These are phyloP conservation scores for Hypoxylon sp. DNA, from an alignment of 2,329 filamentous ascomycete genomes.

Conservation along the genomic window DNA sequence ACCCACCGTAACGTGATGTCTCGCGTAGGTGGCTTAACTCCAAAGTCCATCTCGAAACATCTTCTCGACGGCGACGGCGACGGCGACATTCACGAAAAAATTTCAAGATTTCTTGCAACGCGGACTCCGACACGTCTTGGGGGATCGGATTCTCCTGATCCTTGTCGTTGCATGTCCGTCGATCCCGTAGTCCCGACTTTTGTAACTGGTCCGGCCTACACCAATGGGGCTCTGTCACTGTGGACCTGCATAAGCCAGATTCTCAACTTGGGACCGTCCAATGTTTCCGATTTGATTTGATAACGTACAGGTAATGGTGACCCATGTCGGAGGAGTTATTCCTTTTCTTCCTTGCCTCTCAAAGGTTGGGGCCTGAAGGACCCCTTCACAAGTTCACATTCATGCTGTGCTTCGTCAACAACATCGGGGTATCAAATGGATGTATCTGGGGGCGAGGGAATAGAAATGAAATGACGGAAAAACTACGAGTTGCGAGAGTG, in stretches of 20 bases:
- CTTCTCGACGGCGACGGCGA: constrained; percentile 29
- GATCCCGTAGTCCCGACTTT: constrained; percentile 42
- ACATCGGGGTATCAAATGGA: constrained; percentile 7
- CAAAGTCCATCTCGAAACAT: constrained; percentile 30
- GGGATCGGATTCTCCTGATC: constrained; percentile 40
- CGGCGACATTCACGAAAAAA: constrained; percentile 40
- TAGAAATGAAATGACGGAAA: constrained; percentile 11
- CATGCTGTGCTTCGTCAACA: constrained; percentile 23
- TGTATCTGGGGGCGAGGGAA: constrained; percentile 16
- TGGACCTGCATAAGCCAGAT: constrained; percentile 44
- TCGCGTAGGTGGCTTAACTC: constrained; percentile 5
- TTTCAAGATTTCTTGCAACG: constrained; percentile 34
- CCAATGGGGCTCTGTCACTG: constrained; percentile 32
- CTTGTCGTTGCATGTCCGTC: constrained; percentile 45
- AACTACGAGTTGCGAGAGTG: neutral
- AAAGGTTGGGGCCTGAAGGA: constrained; percentile 36
- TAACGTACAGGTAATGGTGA: constrained; percentile 33
- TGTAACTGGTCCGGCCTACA: constrained; percentile 32
- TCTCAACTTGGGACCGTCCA: constrained; percentile 41
- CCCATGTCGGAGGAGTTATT: constrained; percentile 27
- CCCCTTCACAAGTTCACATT: constrained; percentile 22
- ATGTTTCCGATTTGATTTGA: constrained; percentile 46
- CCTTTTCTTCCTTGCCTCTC: constrained; percentile 26
- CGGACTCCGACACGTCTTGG: constrained; percentile 36
- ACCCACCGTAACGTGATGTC: constrained; percentile 4